phyloP scores from a whole-genome alignment of 208 protist species.

The Crithidia brevicula region DNA sequence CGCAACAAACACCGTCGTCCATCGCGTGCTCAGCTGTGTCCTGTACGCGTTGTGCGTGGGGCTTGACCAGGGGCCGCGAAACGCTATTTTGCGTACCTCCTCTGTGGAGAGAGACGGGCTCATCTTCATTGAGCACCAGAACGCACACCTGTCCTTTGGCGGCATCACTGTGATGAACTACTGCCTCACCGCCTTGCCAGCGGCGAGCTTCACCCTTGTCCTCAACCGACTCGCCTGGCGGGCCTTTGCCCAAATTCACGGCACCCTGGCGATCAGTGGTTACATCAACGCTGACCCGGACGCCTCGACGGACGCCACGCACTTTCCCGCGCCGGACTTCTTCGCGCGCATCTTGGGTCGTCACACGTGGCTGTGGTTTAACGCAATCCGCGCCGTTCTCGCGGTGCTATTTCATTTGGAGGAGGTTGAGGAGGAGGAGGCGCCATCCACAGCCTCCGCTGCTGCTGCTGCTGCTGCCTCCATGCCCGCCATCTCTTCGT shows the following conservation, averaged over 20 bases:
- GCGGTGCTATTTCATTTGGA: conserved; percentile 12
- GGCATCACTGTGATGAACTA: conserved; percentile 21
- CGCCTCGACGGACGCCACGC: conserved; percentile 20
- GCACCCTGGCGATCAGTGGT: conserved; percentile 32
- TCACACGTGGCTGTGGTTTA: conserved; percentile 29
- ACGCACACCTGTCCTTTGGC: conserved; percentile 2
- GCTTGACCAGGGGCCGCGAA: conserved; percentile 23
- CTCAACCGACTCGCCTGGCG: conserved; percentile 35
- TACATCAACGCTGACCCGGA: conserved; percentile 25
- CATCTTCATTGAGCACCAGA: conserved; percentile 33
- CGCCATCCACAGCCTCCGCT: neutral
- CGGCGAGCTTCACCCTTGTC: conserved; percentile 29
- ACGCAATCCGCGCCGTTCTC: conserved; percentile 25
- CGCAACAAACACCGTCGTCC: conserved; percentile 51
- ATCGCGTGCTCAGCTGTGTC: conserved; percentile 48
- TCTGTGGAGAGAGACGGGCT: conserved; percentile 19
- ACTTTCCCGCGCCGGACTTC: conserved; percentile 27
- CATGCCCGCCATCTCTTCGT: conserved; percentile 3
- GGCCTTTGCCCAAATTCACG: conserved; percentile 22
- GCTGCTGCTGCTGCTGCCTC: neutral
- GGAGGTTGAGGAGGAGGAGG: neutral
- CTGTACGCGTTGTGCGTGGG: conserved; percentile 44
- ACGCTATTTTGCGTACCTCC: neutral
- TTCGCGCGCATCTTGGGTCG: conserved; percentile 16
- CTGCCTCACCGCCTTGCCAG: conserved; percentile 16